Conservation (phyloP, 805 yeast species). For the Candida lessepsii region DNA sequence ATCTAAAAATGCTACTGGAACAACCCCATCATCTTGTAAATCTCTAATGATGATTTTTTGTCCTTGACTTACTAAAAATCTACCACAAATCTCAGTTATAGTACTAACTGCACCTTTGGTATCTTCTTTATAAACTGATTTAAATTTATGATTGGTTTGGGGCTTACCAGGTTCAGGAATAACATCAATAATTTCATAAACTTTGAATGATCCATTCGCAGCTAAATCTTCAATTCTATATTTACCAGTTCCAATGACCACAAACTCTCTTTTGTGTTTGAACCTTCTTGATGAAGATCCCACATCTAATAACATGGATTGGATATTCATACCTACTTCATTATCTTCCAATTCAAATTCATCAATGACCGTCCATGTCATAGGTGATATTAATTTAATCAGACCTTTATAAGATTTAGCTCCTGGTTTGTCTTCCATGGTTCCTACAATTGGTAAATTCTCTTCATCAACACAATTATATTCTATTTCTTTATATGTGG, state of each 20-base stretch:
- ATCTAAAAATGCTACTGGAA: slow-evolving; percentile 92
- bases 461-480: slow-evolving; percentile 75
- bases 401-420: slow-evolving; percentile 61
- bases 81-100: slow-evolving; percentile 76
- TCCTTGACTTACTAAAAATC: slow-evolving; percentile 83
- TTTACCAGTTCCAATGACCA: slow-evolving; percentile 77
- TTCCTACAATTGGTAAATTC: slow-evolving; percentile 60
- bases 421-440: slow-evolving; percentile 47
- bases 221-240: slow-evolving; percentile 78
- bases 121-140: slow-evolving; percentile 67
- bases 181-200: slow-evolving; percentile 74
- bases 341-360: slow-evolving; percentile 62
- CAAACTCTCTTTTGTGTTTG: slow-evolving; percentile 57
- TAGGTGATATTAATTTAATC: slow-evolving; percentile 67
- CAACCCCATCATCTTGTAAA: slow-evolving; percentile 81
- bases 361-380: slow-evolving; percentile 76
- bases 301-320: slow-evolving; percentile 50
- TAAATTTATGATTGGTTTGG: slow-evolving; percentile 76
- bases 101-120: slow-evolving; percentile 83
- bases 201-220: slow-evolving; percentile 72
- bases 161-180: slow-evolving; percentile 89
- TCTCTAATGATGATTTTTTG: slow-evolving; percentile 79
- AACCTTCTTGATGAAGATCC: slow-evolving; percentile 42
- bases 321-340: slow-evolving; percentile 60
- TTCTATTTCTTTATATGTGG: slow-evolving; percentile 57